phyloP scores from a whole-genome alignment of 148 eudicot genomes.

The Rhododendron henanense region DNA sequence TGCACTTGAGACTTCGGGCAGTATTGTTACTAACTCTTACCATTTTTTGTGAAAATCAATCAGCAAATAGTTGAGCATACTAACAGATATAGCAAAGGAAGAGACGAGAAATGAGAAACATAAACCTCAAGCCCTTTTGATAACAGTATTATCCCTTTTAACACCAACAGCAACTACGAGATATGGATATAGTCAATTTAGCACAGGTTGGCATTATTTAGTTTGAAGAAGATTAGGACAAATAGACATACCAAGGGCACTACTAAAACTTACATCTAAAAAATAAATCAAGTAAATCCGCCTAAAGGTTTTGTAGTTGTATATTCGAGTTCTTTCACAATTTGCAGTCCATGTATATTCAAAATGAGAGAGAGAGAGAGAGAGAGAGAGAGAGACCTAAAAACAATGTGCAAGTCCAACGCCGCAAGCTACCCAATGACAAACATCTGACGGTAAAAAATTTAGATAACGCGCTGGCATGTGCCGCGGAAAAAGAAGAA shows the following conservation, averaged over 20 bases:
- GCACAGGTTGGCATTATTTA: not conserved
- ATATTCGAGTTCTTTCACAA: not conserved
- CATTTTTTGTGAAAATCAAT: not conserved
- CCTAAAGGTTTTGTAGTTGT: not conserved
- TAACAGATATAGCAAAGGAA: not conserved
- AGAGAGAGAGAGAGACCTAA: not conserved
- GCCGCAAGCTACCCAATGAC: not conserved
- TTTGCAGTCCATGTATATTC: not conserved
- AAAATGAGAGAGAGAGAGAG: not conserved
- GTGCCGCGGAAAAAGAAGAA: not conserved
- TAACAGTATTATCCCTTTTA: not conserved
- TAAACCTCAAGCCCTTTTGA: not conserved
- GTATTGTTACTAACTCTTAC: not conserved
- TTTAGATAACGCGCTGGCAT: not conserved
- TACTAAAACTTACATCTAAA: not conserved
- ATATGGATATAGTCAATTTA: not conserved
- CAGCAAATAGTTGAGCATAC: not conserved
- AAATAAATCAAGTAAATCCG: not conserved
- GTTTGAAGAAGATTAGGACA: not conserved
- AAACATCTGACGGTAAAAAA: not conserved
- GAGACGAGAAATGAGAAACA: not conserved
- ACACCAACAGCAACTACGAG: not conserved
- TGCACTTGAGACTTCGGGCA: not conserved
- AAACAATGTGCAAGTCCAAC: not conserved
- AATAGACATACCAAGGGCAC: conserved; percentile 1